A percentile compares a stretch with the other conserved stretches of the same genome.
Evolutionary conservation across 2,329 filamentous ascomycete species (phyloP).

Genomic region (Trichoderma sp.): DNA sequence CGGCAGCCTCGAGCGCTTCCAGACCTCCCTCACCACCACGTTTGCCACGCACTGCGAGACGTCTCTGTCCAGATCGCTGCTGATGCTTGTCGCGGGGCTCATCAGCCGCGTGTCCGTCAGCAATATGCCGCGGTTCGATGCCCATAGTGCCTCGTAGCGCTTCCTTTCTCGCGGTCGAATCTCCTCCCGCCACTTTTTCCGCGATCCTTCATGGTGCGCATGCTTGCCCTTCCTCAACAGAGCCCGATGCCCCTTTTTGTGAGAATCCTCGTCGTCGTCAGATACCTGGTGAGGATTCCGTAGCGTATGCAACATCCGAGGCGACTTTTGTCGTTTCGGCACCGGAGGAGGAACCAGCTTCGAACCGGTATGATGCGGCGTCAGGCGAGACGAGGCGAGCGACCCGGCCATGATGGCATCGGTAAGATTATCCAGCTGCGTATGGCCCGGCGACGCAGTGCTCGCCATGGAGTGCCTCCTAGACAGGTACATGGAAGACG

Average conservation of each 20-base stretch:
- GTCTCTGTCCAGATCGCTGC: conserved; percentile 31
- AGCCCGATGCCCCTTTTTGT: conserved; percentile 52
- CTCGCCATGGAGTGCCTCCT: conserved; percentile 31
- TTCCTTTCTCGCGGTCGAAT: conserved; percentile 73
- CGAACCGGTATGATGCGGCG: conserved; percentile 44
- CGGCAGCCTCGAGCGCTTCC: conserved; percentile 68
- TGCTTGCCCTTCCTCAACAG: conserved; percentile 62
- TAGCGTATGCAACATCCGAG: conserved; percentile 65
- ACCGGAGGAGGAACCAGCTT: conserved; percentile 37
- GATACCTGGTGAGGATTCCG: conserved; percentile 55
- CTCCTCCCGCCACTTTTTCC: conserved; percentile 75
- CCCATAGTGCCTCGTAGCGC: conserved; percentile 83
- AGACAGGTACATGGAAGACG: conserved; percentile 24
- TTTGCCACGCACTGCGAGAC: conserved; percentile 60
- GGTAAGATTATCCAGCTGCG: conserved; percentile 66
- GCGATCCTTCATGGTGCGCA: conserved; percentile 73
- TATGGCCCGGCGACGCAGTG: conserved; percentile 38
- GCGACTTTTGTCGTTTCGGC: conserved; percentile 48
- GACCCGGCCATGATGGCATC: conserved; percentile 76
- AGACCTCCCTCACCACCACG: conserved; percentile 73
- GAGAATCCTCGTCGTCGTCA: conserved; percentile 57
- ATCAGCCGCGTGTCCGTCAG: conserved; percentile 34
- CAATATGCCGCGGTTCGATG: conserved; percentile 70
- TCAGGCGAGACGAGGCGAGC: conserved; percentile 64
- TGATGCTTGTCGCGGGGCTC: conserved; percentile 26